phyloP scores from a whole-genome alignment of 2,329 filamentous ascomycete genomes.

The Microcyclospora tardicrescens region DNA sequence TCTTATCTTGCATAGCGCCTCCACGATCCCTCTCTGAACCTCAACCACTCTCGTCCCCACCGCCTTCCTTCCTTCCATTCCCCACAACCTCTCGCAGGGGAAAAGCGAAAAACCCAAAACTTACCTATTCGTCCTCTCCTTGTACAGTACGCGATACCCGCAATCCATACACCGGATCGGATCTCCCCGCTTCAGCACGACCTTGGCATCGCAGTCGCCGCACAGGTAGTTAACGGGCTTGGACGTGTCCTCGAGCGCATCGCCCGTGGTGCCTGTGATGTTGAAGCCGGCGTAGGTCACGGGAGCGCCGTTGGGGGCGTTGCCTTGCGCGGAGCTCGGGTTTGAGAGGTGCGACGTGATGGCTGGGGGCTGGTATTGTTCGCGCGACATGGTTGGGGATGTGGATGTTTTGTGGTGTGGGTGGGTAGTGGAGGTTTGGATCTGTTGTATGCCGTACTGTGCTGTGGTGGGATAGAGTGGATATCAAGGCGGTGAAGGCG shows the following conservation, averaged over 20 bases:
- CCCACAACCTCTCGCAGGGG: neutral
- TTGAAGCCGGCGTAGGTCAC: slow-evolving; percentile 16
- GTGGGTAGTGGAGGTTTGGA: neutral
- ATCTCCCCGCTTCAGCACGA: slow-evolving; percentile 62
- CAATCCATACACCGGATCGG: slow-evolving; percentile 83
- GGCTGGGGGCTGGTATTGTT: slow-evolving; percentile 64
- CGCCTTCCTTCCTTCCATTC: neutral
- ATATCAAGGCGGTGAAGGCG: slow-evolving; percentile 2
- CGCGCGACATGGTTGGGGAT: slow-evolving; percentile 37
- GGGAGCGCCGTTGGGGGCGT: slow-evolving; percentile 20
- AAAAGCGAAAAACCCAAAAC: slow-evolving; percentile 21
- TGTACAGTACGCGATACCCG: slow-evolving; percentile 90
- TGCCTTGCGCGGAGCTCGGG: slow-evolving; percentile 20
- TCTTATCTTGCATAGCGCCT: neutral
- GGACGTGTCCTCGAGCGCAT: slow-evolving; percentile 44
- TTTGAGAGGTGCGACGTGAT: slow-evolving; percentile 25
- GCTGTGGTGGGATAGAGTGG: neutral
- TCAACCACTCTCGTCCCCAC: neutral
- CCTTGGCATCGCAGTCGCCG: slow-evolving; percentile 72
- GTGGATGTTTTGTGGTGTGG: slow-evolving; percentile 1
- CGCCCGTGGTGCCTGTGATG: slow-evolving; percentile 39
- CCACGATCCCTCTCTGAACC: neutral
- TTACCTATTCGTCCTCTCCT: slow-evolving; percentile 93
- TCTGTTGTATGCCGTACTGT: neutral
- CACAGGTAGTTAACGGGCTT: slow-evolving; percentile 44